Percentiles rank a stretch among this genome's conserved stretches.
Evolutionary conservation across 2,329 filamentous ascomycete genomes (phyloP).

Genomic region (Coniella lustricola): DNA sequence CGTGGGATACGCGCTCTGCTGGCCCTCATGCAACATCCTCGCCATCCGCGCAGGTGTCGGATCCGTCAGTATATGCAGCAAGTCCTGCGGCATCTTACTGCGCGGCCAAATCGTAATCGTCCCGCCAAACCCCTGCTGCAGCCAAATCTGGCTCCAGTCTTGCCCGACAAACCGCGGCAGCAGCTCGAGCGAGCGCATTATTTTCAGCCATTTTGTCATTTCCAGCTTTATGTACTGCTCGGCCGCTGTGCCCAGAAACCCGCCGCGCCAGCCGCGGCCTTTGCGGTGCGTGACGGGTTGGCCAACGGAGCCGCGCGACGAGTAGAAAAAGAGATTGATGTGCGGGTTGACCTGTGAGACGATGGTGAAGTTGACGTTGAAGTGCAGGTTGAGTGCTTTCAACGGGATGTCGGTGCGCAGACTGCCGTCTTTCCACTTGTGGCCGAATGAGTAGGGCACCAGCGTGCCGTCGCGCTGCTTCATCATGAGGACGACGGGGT

Average conservation of each 20-base stretch:
- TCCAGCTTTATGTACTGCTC: constrained; percentile 97
- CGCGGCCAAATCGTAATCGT: constrained; percentile 97
- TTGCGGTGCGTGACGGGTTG: constrained; percentile 89
- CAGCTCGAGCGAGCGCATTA: constrained; percentile 85
- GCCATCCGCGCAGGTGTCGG: constrained; percentile 69
- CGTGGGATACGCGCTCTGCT: constrained; percentile 84
- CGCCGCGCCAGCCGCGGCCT: constrained; percentile 91
- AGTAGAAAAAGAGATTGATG: constrained; percentile 98
- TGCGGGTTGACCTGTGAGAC: constrained; percentile 88
- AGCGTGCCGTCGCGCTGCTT: constrained; percentile 72
- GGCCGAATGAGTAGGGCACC: constrained; percentile 88
- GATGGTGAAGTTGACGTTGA: constrained; percentile 97
- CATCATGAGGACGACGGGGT: constrained; percentile 89
- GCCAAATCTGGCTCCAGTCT: constrained; percentile 95
- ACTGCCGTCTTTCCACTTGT: constrained; percentile 98
- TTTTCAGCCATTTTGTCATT: constrained; percentile 94
- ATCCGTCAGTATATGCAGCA: constrained; percentile 79
- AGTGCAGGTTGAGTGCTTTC: constrained; percentile 88
- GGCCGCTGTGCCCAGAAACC: constrained; percentile 83
- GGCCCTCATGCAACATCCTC: constrained; percentile 83
- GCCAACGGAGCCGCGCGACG: constrained; percentile 82
- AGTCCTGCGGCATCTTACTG: constrained; percentile 62
- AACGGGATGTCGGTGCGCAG: constrained; percentile 92
- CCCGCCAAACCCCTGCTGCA: constrained; percentile 80
- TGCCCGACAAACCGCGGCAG: constrained; percentile 85